phyloP scores from a whole-genome alignment of 2,329 filamentous ascomycete genomes.

The Talaromyces sp. region DNA sequence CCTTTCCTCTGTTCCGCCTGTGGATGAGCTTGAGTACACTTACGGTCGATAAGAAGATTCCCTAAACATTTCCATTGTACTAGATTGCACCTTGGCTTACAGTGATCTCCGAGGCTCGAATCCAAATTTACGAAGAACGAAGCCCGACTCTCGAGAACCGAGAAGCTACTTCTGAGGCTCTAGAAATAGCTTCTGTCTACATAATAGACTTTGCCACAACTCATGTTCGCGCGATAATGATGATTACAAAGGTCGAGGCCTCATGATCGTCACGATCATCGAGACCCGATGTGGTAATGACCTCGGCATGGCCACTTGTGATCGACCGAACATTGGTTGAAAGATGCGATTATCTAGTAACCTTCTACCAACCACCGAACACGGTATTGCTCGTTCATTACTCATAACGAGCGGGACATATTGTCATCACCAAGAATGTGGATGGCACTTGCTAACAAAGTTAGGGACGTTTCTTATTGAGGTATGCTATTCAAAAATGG shows the following conservation, averaged over 20 bases:
- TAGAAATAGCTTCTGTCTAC: background rate
- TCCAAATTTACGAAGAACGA: background rate
- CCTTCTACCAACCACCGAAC: background rate
- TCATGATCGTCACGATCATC: conserved; percentile 6
- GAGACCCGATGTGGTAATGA: conserved; percentile 1
- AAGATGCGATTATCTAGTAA: background rate
- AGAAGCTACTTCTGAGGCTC: background rate
- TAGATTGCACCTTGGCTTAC: background rate
- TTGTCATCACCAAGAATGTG: background rate
- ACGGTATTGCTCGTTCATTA: background rate
- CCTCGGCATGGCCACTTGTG: conserved; percentile 6
- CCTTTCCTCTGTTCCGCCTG: background rate
- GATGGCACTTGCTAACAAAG: background rate
- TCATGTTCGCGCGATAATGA: background rate
- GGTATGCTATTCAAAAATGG: background rate
- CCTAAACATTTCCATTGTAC: background rate
- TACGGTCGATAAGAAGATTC: background rate
- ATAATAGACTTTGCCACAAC: background rate
- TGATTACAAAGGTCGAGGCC: background rate
- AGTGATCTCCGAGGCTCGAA: background rate
- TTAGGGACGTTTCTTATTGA: background rate
- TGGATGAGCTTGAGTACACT: background rate
- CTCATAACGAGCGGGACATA: background rate
- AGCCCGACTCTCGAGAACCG: conserved; percentile 5
- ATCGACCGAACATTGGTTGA: background rate